Evolutionary conservation across 257 asterid genomes (phyloP), one percentile per base, ranked within the genome.

Genomic region (Solanum lycopersicoides): DNA sequence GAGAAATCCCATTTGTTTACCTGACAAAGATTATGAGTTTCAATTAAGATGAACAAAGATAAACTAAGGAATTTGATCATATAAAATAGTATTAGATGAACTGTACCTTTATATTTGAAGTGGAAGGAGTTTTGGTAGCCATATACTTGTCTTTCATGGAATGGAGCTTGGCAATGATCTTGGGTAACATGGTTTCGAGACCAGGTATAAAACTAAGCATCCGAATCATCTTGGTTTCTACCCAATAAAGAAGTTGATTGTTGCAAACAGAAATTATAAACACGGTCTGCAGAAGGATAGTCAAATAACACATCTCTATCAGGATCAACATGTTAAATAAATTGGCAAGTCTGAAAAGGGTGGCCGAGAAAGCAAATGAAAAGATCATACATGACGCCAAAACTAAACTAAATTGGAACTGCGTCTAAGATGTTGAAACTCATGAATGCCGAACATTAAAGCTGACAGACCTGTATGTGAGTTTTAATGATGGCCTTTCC

Each of bases 401-500:
- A 28, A 79, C 68, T 56, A 79, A 20, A 53, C 53, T 6, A 25
- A 74, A 65, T 59, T 73, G 53, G 60, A 84, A 68, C 71, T n/a
- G 37, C 76, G 23, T 13, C 84, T 5, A 82, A 89, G 75, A 28
- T 14, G 82, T 50, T 12, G 56, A 68, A 25, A 75, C 28, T 30
- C 41, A 30, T 18, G 84, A 87, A 39, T 13, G 25, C 23, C 30
- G 87, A 45, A 20, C 37, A 56, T 21, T 7, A 37, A 15, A 41
- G 84, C 45, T 37, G 30, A 74, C 89, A 15, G 82, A 95, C 99
- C 98, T 96, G 99, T 77, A 96, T 95, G 91, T 96, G 98, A 73
- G 99, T 96, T 91, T 96, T 96, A 91, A 96, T 92, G 86, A 96
- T 86, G 11, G 99, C 99, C 92, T 96, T 96, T 82, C 99, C 99